Base-by-base conservation (phyloP, 495 filamentous ascomycete species). In the Hypoxylon crocopeplum region DNA sequence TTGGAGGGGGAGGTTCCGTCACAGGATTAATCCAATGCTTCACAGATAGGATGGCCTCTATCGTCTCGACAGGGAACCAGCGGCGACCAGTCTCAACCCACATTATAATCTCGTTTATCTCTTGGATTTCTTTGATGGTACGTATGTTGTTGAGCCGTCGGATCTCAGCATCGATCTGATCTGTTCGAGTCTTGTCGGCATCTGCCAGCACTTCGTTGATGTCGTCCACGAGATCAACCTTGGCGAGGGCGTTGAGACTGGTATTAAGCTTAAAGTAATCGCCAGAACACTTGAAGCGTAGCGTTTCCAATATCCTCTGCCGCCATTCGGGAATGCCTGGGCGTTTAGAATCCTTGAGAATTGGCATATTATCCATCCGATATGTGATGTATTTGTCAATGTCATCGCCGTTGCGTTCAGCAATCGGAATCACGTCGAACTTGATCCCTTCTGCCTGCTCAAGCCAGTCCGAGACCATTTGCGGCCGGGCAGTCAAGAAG, bases 61-160 rank as follows among this genome's bases (percentile, higher is more conserved):
- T 58, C 48, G 48, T 42, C 3, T 64, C 48, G 15, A 66, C 33
- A 5, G 59, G 11, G 8, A 53, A 68, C 34, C 69, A 71, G 33
- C 62, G 58, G 16, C 72, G 65, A 10, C 73, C 73, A 17, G 63
- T 65, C 7, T 69, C 46, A 39, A 76, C 64, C 73, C 73, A 76
- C 10, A 68, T 45, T 15, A 76, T 73, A 19, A 76, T 74, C 51
- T 74, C 72, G 25, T 76, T 76, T 16, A 76, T 73, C 34, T 76
- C 72, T 20, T 61, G 59, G 24, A 75, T 71, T 47, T 76, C 73
- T 45, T 75, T 75, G 1, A 68, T 15, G 5, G 64, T 72, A n/a
- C 64, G 68, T 5, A 27, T 67, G n/a, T 63, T 68, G 48, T 76
- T 76, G 20, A 74, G 63, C 3, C 59, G 66, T 21, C 69, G 66